phyloP scores from a whole-genome alignment of 2,329 filamentous ascomycete species.

The Aureobasidium lini region DNA sequence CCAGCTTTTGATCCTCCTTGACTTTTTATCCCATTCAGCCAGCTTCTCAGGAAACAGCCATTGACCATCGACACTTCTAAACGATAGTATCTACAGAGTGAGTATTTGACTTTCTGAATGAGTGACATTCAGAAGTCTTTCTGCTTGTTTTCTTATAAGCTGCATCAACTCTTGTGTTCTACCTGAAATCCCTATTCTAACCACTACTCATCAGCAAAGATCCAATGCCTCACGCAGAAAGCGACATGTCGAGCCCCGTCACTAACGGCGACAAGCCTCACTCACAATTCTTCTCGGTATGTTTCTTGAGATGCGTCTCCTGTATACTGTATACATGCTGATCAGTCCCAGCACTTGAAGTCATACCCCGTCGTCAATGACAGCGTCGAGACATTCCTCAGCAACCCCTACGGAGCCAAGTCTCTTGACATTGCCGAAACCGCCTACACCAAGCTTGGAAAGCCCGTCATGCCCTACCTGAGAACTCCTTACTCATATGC shows the following conservation, averaged over 20 bases:
- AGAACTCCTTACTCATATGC: constrained; percentile 73
- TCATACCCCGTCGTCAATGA: constrained; percentile 80
- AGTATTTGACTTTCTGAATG: neutral
- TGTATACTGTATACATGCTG: neutral
- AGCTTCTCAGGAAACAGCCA: neutral
- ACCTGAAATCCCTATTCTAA: neutral
- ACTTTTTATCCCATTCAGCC: neutral
- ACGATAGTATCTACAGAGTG: constrained; percentile 1
- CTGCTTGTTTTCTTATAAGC: neutral
- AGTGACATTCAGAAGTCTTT: neutral
- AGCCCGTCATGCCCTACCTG: constrained; percentile 71
- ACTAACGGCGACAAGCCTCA: constrained; percentile 45
- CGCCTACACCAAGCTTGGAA: constrained; percentile 68
- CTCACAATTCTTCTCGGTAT: constrained; percentile 37
- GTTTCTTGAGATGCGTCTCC: neutral
- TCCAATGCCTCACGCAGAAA: constrained; percentile 42
- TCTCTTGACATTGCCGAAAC: constrained; percentile 68
- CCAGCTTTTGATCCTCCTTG: neutral
- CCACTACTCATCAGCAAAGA: neutral
- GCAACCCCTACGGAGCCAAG: constrained; percentile 75
- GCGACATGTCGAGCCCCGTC: constrained; percentile 36
- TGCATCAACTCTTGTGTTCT: neutral
- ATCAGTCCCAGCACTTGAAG: constrained; percentile 64
- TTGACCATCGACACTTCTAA: neutral
- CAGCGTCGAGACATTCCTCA: constrained; percentile 68